Evolutionary conservation across 2,329 filamentous ascomycete genomes (phyloP).

Genomic region (Tolypocladium capitatum): DNA sequence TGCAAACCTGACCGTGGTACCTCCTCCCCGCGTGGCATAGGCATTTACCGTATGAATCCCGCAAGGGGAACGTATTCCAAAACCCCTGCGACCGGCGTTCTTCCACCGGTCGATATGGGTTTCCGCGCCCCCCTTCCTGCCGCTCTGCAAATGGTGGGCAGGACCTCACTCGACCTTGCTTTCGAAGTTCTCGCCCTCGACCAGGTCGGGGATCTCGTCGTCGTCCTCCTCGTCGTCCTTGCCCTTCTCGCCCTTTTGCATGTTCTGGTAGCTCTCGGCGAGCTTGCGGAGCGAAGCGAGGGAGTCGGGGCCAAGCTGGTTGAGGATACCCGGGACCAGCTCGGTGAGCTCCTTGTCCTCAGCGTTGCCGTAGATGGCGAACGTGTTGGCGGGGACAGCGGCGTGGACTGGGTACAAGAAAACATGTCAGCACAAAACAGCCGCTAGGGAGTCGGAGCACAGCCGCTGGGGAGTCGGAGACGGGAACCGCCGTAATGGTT

Average conservation of each 20-base stretch:
- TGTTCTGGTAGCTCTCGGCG: slow-evolving; percentile 97
- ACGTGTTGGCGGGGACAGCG: slow-evolving; percentile 94
- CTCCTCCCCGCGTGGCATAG: neutral
- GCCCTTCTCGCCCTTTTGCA: slow-evolving; percentile 85
- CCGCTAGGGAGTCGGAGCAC: neutral
- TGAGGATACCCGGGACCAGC: slow-evolving; percentile 97
- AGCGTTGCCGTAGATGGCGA: slow-evolving; percentile 96
- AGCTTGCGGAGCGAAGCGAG: slow-evolving; percentile 96
- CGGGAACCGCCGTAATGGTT: neutral
- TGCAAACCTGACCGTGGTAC: slow-evolving; percentile 12
- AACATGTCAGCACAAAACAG: neutral
- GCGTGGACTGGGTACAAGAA: slow-evolving; percentile 63
- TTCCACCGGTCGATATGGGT: slow-evolving; percentile 1
- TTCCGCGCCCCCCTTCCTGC: neutral
- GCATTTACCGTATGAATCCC: neutral
- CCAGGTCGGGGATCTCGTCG: slow-evolving; percentile 93
- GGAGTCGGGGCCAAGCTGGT: slow-evolving; percentile 97
- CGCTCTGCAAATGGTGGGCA: neutral
- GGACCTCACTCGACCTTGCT: slow-evolving; percentile 76
- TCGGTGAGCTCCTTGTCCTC: slow-evolving; percentile 99
- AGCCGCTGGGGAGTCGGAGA: neutral
- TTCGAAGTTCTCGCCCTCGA: slow-evolving; percentile 97
- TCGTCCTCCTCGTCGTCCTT: slow-evolving; percentile 83
- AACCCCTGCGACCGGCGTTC: neutral
- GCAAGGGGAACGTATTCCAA: neutral